Conservation (phyloP, 2,329 filamentous ascomycete genomes). For the Rutstroemia sp. region DNA sequence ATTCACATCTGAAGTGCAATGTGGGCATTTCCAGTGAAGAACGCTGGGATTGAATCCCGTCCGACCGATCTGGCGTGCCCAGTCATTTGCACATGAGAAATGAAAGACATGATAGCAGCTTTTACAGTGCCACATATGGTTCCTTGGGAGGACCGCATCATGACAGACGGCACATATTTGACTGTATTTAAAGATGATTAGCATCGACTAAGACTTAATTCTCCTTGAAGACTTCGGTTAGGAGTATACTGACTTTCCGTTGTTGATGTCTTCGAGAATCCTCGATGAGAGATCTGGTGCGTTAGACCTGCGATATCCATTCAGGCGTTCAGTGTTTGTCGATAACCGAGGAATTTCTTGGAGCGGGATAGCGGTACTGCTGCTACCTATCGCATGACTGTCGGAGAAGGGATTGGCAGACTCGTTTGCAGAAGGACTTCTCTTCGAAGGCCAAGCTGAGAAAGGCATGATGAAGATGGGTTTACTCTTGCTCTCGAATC, state of each 20-base stretch:
- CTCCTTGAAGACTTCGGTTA: too few relatives aligned
- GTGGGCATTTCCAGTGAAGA: slow-evolving; percentile 12
- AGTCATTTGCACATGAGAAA: slow-evolving; percentile 9
- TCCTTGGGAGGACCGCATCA: neutral
- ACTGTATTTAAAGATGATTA: neutral
- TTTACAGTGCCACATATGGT: slow-evolving; percentile 15
- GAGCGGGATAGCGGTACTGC: neutral
- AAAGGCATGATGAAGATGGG: too few relatives aligned
- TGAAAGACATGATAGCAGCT: slow-evolving; percentile 13
- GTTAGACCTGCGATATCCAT: slow-evolving; percentile 6
- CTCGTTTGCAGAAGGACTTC: neutral
- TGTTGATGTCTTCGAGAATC: slow-evolving; percentile 12
- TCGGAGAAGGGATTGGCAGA: neutral
- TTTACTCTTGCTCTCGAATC: too few relatives aligned
- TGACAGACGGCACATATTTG: neutral
- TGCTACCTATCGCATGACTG: neutral
- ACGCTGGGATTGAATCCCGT: neutral
- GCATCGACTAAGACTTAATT: neutral
- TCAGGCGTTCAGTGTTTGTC: slow-evolving; percentile 4
- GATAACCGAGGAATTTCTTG: slow-evolving; percentile 1
- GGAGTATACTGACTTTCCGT: slow-evolving; percentile 7
- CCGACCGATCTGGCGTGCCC: neutral
- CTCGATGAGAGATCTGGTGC: neutral
- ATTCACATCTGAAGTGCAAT: neutral
- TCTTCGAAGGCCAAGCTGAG: too few relatives aligned